Percentiles rank a stretch among this genome's conserved stretches.
These are phyloP conservation scores for Colletotrichum tofieldiae DNA, from an alignment of 2,329 filamentous ascomycete species.

Conservation along the genomic window DNA sequence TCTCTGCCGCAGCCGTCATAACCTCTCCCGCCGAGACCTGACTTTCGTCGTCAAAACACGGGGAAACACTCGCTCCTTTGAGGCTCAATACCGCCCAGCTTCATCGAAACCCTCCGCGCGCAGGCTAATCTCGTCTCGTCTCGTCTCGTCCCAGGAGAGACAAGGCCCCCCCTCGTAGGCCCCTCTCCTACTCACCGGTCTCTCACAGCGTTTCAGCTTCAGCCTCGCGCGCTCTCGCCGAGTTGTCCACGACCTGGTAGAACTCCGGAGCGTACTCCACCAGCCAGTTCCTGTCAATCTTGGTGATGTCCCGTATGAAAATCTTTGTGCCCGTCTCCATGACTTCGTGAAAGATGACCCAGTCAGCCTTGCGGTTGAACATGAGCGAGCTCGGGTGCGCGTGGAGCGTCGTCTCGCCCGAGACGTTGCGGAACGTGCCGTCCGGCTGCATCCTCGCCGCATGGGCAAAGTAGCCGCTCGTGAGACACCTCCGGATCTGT, in stretches of 20 bases:
- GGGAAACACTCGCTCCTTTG: conserved; percentile 22
- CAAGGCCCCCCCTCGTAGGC: background rate
- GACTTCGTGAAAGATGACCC: conserved; percentile 96
- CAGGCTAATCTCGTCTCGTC: conserved; percentile 28
- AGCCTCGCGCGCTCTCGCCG: conserved; percentile 46
- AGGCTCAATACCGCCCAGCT: conserved; percentile 4
- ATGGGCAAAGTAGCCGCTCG: conserved; percentile 92
- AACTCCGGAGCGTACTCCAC: conserved; percentile 90
- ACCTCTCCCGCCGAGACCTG: background rate
- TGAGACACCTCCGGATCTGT: conserved; percentile 86
- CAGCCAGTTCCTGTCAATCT: conserved; percentile 94
- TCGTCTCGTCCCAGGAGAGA: conserved; percentile 13
- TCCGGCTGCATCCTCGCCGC: conserved; percentile 95
- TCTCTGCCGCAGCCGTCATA: background rate
- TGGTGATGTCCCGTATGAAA: conserved; percentile 92
- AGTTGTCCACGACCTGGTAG: conserved; percentile 71
- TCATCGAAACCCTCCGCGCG: conserved; percentile 3
- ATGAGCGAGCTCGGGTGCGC: conserved; percentile 94
- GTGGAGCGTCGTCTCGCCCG: conserved; percentile 82
- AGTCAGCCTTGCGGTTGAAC: conserved; percentile 97
- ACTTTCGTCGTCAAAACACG: conserved; percentile 2
- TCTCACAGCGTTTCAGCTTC: conserved; percentile 25
- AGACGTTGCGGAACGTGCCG: conserved; percentile 90
- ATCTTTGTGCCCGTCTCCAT: conserved; percentile 91
- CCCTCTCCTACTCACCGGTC: background rate